These are phyloP conservation scores for Fusarium ramigenum DNA, from an alignment of 2,329 filamentous ascomycete species.

Conservation along the genomic window DNA sequence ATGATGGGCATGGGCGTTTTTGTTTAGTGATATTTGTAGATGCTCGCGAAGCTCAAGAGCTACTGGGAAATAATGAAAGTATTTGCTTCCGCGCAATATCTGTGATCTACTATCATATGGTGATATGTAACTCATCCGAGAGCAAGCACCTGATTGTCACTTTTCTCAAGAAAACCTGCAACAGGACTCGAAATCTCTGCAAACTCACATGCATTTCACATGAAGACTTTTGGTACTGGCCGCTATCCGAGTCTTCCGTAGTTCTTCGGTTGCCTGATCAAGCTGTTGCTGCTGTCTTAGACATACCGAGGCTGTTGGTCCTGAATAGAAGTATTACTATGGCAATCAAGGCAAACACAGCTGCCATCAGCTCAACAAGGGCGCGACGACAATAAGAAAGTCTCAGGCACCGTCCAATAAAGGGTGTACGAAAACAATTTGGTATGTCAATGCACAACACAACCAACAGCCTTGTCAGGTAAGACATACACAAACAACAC, in stretches of 20 bases:
- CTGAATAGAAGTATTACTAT: not conserved
- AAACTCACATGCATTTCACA: not conserved
- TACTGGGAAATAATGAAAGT: not conserved
- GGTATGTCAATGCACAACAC: not conserved
- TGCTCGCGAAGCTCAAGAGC: too few species aligned
- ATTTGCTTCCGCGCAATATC: too few species aligned
- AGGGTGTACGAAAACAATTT: fast-evolving
- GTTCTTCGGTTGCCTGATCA: not conserved
- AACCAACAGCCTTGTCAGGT: not conserved
- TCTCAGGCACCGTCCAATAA: not conserved
- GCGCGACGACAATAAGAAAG: too few species aligned
- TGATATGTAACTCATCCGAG: too few species aligned
- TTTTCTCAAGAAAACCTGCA: not conserved
- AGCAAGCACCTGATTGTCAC: not conserved
- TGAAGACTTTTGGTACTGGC: fast-evolving
- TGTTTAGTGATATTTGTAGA: not conserved
- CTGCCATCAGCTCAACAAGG: not conserved
- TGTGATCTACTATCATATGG: fast-evolving
- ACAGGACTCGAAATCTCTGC: too few species aligned
- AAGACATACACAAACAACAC: not conserved
- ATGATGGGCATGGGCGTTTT: not conserved
- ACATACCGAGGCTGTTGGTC: not conserved
- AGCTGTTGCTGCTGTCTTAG: not conserved
- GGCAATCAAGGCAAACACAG: not conserved
- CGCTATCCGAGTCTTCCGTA: not conserved